Evolutionary conservation across 2,329 filamentous ascomycete species (phyloP).

Genomic region (Penicillium sp.): DNA sequence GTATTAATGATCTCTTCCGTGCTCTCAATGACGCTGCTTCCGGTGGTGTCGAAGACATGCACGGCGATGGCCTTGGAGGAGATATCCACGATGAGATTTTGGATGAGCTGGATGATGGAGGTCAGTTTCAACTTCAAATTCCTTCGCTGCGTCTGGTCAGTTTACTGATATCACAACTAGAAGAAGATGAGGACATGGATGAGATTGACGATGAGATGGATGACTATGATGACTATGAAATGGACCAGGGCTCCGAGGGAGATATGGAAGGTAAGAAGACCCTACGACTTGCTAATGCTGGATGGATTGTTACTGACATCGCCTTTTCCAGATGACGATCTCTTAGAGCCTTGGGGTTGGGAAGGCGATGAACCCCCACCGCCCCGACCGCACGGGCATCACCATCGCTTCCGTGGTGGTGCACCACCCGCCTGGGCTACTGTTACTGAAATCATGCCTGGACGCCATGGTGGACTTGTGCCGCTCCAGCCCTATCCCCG

Average conservation of each 20-base stretch:
- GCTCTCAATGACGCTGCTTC: constrained; percentile 42
- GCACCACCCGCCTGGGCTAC: constrained; percentile 63
- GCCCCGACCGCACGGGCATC: constrained; percentile 43
- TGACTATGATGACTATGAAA: constrained; percentile 47
- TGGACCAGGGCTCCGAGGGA: constrained; percentile 44
- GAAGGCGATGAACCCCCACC: constrained; percentile 54
- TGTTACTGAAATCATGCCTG: constrained; percentile 59
- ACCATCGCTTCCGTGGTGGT: constrained; percentile 56
- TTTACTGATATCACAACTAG: constrained; percentile 47
- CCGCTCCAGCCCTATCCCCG: constrained; percentile 44
- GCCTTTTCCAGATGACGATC: constrained; percentile 34
- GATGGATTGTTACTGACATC: constrained; percentile 32
- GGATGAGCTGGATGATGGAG: constrained; percentile 62
- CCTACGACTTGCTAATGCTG: neutral
- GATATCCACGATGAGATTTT: constrained; percentile 48
- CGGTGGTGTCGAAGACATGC: constrained; percentile 44
- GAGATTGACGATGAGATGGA: constrained; percentile 49
- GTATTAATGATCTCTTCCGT: constrained; percentile 49
- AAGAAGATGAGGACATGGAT: constrained; percentile 54
- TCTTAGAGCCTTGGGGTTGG: constrained; percentile 52
- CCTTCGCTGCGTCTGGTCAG: neutral
- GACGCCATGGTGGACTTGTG: constrained; percentile 45
- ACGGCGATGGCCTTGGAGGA: constrained; percentile 49
- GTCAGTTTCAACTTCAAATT: constrained; percentile 32
- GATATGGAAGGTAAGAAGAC: constrained; percentile 34